phyloP scores from a whole-genome alignment of 495 filamentous ascomycete species.

The Penicillium cataractarum region DNA sequence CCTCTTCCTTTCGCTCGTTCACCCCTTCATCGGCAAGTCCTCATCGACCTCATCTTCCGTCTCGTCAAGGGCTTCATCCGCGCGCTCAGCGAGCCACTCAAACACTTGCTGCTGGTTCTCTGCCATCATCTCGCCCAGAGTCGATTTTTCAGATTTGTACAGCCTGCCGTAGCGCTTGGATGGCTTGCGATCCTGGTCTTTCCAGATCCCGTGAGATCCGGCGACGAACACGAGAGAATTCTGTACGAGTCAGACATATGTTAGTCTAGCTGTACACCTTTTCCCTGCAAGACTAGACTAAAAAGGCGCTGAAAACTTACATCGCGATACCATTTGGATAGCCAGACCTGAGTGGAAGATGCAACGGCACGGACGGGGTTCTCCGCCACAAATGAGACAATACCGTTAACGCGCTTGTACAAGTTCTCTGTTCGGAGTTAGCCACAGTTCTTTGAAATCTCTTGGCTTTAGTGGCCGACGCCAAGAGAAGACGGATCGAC shows the following conservation, averaged over 20 bases:
- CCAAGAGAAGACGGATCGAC: not conserved
- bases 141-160: constrained; percentile 52
- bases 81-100: constrained; percentile 55
- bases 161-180: constrained; percentile 71
- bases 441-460: not conserved
- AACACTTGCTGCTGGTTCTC: constrained; percentile 60
- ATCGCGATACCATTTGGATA: constrained; percentile 72
- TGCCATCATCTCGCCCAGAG: constrained; percentile 66
- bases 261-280: not conserved
- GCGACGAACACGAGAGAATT: constrained; percentile 76
- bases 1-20: constrained; percentile 18
- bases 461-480: not conserved
- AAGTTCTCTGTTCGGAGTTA: constrained; percentile 44
- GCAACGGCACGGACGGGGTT: constrained; percentile 61
- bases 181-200: constrained; percentile 58
- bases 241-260: constrained; percentile 21
- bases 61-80: constrained; percentile 37
- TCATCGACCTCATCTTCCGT: constrained; percentile 25
- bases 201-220: constrained; percentile 72
- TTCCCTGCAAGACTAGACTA: not conserved
- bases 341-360: constrained; percentile 62
- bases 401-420: constrained; percentile 58
- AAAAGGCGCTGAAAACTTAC: constrained; percentile 33
- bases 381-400: constrained; percentile 55
- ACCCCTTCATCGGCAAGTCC: constrained; percentile 7